Conservation (phyloP, 352 stramenopile species). For the Phytophthora agathidicida region DNA sequence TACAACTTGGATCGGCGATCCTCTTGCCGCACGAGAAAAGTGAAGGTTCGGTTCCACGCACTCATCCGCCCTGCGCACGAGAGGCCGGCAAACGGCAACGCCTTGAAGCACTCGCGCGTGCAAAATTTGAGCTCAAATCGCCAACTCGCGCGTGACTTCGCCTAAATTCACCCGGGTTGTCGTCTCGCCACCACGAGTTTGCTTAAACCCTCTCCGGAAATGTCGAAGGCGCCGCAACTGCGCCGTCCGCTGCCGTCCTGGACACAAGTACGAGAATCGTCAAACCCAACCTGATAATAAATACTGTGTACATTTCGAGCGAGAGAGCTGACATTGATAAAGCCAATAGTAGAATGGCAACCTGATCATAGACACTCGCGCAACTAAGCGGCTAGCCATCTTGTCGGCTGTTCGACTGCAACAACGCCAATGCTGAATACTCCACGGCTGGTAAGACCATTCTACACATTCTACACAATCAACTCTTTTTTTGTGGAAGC, state of each 20-base stretch:
- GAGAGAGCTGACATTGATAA: no score
- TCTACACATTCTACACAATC: no score
- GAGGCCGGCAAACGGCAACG: background rate
- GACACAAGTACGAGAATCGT: no score
- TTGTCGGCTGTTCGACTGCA: background rate
- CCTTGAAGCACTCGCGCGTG: conserved; percentile 7
- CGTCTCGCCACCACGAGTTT: background rate
- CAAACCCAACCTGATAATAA: no score
- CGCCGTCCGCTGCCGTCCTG: no score
- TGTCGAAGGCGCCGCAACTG: background rate
- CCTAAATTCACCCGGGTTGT: conserved; percentile 10
- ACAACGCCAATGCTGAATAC: background rate
- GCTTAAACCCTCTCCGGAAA: background rate
- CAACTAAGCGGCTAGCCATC: no score
- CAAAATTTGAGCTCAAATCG: conserved; percentile 19
- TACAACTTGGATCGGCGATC: conserved; percentile 12
- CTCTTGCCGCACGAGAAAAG: conserved; percentile 6
- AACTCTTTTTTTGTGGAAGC: no score
- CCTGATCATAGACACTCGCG: no score
- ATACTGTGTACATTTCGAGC: no score
- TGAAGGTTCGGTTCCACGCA: conserved; percentile 21
- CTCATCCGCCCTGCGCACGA: conserved; percentile 1
- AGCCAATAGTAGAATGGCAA: no score
- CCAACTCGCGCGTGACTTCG: conserved; percentile 18
- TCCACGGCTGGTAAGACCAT: background rate